These are phyloP conservation scores for Asterochloris sp. DNA, from an alignment of 139 green algal genomes.

Conservation along the genomic window DNA sequence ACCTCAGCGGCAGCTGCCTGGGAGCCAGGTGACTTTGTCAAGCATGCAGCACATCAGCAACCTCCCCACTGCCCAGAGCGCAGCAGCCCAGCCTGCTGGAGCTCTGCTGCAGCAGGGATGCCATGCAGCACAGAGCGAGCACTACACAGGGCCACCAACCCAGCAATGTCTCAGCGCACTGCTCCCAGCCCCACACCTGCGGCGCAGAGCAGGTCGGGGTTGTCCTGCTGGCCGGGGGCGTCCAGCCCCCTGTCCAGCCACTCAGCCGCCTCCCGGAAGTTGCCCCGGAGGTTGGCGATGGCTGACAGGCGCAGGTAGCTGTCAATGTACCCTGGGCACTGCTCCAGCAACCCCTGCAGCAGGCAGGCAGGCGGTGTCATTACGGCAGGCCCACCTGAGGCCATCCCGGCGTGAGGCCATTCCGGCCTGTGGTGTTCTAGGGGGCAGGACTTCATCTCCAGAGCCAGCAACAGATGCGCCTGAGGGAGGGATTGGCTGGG, in stretches of 20 bases:
- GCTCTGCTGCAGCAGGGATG: background rate
- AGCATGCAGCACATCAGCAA: too few relatives aligned
- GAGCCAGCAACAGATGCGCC: too few relatives aligned
- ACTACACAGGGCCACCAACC: background rate
- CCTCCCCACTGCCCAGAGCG: too few relatives aligned
- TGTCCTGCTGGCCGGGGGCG: constrained; percentile 11
- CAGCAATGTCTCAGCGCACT: too few relatives aligned
- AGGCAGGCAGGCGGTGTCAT: background rate
- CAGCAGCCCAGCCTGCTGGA: background rate
- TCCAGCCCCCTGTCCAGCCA: constrained; percentile 42
- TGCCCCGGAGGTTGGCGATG: constrained; percentile 42
- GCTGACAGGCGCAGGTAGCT: constrained; percentile 79
- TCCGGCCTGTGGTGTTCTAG: background rate
- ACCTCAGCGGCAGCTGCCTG: too few relatives aligned
- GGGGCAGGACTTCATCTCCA: too few relatives aligned
- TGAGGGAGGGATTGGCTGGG: too few relatives aligned
- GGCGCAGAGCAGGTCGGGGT: constrained; percentile 63
- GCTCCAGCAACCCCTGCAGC: constrained; percentile 49
- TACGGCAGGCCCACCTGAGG: background rate
- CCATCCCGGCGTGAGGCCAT: background rate
- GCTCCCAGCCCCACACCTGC: constrained; percentile 27
- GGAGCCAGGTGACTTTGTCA: too few relatives aligned
- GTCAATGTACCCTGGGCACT: constrained; percentile 77
- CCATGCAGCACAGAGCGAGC: background rate
- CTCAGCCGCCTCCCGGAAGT: constrained; percentile 37